Evolutionary conservation across 2,329 filamentous ascomycete species (phyloP), one percentile per base, ranked within the genome.

Genomic region (Scolecobasidium constrictum): DNA sequence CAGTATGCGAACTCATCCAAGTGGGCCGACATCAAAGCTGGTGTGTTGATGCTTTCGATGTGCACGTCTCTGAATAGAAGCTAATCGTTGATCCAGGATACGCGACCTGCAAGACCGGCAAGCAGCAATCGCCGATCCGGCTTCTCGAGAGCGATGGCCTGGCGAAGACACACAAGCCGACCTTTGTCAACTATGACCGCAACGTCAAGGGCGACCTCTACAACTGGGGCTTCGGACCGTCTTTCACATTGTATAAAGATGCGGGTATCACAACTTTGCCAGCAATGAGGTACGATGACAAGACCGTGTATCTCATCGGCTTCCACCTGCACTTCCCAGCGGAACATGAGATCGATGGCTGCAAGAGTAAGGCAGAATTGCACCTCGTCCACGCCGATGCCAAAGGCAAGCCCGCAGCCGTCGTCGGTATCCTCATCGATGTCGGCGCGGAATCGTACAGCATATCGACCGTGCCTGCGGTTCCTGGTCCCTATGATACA

Each of bases 311-410:
- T 50, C 57, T 73, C 6, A 60, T 56, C 33, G 66, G 67, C 37
- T 73, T 68, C 67, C 70, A 73, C 55, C 65, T 71, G 38, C 70
- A 73, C 49, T 52, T 67, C 0, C 69, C 70, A 0, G 67, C 67
- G 4, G 69, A 73, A 44, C 70, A 73, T 52, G 57, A 60, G 3
- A 59, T 73, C 3, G 56, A 62, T 37, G 64, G 63, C 23, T 55
- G 61, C 28, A 60, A 62, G 26, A 56, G 60, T 26, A 66, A 63
- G 46, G 66, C 67, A 26, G 69, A 73, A 48, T 53, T 72, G 16
- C 69, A 72, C 51, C 58, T 69, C 28, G 69, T 73, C 3, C 67
- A 71, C 47, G 63, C 63, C 41, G 62, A 67, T 45, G 56, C 54
- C 6, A 47, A 53, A 0, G 67, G 68, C 39, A 55, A 61, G 18